A percentile compares a stretch with the other conserved stretches of the same genome.
These are phyloP conservation scores for Phaeoacremonium minimum DNA, from an alignment of 2,329 filamentous ascomycete genomes.

Conservation along the genomic window DNA sequence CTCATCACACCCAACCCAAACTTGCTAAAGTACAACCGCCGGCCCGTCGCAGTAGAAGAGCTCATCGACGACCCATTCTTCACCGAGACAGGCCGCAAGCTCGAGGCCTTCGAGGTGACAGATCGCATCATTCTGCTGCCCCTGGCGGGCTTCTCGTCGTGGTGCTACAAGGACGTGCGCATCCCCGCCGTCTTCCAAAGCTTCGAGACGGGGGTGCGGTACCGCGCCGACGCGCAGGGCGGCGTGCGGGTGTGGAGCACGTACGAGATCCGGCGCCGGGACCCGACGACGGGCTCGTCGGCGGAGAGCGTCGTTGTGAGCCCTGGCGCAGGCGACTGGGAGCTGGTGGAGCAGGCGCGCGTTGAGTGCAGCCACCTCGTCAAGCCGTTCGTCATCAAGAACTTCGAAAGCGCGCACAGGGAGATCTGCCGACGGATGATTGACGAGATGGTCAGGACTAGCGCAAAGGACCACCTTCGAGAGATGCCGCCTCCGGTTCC, in stretches of 20 bases:
- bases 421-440: constrained; percentile 24
- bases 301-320: constrained; percentile 10
- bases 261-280: constrained; percentile 22
- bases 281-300: constrained; percentile 5
- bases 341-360: constrained; percentile 26
- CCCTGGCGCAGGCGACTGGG: constrained; percentile 16
- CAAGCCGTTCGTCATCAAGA: constrained; percentile 26
- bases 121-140: constrained; percentile 35
- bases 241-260: constrained; percentile 37
- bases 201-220: constrained; percentile 33
- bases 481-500: not conserved
- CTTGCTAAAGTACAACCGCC: constrained; percentile 6
- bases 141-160: constrained; percentile 28
- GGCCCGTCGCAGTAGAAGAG: constrained; percentile 7
- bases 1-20: constrained; percentile 10
- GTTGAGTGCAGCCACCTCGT: constrained; percentile 26
- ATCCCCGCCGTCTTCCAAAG: constrained; percentile 40
- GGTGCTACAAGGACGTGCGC: constrained; percentile 26
- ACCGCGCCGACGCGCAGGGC: constrained; percentile 34
- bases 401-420: constrained; percentile 21
- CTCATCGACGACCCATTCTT: constrained; percentile 11
- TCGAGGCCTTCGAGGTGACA: constrained; percentile 19
- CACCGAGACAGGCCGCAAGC: constrained; percentile 7
- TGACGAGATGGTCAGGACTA: constrained; percentile 13
- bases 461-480: constrained; percentile 7